Conservation (phyloP, 306 rosid species). For the Hylodesmum podocarpum region DNA sequence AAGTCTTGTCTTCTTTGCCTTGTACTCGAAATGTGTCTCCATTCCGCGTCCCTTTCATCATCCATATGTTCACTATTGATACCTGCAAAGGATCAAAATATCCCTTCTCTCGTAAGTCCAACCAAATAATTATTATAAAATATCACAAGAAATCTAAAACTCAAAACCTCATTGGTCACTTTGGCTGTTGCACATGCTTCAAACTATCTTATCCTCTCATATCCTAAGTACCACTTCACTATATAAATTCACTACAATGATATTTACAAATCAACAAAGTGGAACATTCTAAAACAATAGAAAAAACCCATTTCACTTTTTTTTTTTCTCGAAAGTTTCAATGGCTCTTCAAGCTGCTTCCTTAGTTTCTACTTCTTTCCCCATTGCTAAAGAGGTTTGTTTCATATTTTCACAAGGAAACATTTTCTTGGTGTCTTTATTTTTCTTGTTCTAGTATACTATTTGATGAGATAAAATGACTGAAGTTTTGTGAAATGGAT, state of each 20-base stretch:
- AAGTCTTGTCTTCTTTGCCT: neutral
- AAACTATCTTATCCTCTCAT: constrained; percentile 36
- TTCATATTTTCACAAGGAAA: neutral
- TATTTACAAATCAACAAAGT: neutral
- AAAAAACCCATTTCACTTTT: neutral
- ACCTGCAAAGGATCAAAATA: neutral
- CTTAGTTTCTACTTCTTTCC: constrained; percentile 31
- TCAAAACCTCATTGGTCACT: constrained; percentile 24
- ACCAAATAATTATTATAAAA: neutral
- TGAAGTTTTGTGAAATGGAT: constrained; percentile 15
- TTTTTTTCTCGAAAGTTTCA: neutral
- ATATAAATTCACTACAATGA: constrained; percentile 19
- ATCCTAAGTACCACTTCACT: constrained; percentile 4
- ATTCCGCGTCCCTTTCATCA: constrained; percentile 24
- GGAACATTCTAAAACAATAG: neutral
- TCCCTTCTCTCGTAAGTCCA: neutral
- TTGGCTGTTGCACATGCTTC: constrained; percentile 28
- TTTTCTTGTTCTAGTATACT: neutral
- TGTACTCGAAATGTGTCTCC: constrained; percentile 17
- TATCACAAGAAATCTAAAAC: constrained; percentile 39
- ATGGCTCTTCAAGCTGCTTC: constrained; percentile 44
- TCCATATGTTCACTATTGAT: neutral
- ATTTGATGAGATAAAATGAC: neutral
- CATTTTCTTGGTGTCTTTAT: neutral
- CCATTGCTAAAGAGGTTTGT: constrained; percentile 31